Evolutionary conservation across 2,329 filamentous ascomycete species (phyloP).

Genomic region (Daldinia eschscholtzii): DNA sequence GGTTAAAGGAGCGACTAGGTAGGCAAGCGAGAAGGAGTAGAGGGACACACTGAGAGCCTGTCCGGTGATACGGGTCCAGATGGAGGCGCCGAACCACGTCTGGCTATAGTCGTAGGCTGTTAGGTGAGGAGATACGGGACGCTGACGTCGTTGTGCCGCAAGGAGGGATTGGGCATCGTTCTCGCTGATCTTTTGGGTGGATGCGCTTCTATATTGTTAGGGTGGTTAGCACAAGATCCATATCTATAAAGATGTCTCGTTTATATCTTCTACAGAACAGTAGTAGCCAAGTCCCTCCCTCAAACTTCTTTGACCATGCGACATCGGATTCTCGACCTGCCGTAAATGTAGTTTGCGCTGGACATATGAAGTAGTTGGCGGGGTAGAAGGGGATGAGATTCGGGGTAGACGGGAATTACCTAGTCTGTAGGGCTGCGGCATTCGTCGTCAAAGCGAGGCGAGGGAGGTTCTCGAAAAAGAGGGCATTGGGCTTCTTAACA

Average conservation of each 20-base stretch:
- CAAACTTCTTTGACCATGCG: neutral
- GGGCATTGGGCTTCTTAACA: conserved; percentile 60
- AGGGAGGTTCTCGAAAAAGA: conserved; percentile 65
- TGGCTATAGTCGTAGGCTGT: conserved; percentile 87
- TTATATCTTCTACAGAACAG: neutral
- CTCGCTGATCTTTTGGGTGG: conserved; percentile 69
- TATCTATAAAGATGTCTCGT: neutral
- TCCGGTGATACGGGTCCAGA: conserved; percentile 88
- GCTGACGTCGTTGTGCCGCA: conserved; percentile 81
- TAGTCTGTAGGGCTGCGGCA: conserved; percentile 59
- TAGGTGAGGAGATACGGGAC: conserved; percentile 88
- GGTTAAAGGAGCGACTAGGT: conserved; percentile 82
- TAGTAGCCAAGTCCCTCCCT: neutral
- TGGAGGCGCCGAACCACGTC: conserved; percentile 81
- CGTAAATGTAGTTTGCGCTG: neutral
- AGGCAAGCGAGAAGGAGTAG: conserved; percentile 84
- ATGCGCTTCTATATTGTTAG: conserved; percentile 61
- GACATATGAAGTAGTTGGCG: neutral
- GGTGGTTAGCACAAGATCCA: neutral
- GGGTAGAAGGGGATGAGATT: neutral
- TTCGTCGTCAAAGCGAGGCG: conserved; percentile 60
- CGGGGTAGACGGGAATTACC: conserved; percentile 54
- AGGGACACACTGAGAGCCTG: conserved; percentile 76
- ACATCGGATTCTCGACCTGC: neutral
- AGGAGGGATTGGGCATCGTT: conserved; percentile 74